phyloP scores from a whole-genome alignment of 208 protist genomes.

The Strigomonas galati region DNA sequence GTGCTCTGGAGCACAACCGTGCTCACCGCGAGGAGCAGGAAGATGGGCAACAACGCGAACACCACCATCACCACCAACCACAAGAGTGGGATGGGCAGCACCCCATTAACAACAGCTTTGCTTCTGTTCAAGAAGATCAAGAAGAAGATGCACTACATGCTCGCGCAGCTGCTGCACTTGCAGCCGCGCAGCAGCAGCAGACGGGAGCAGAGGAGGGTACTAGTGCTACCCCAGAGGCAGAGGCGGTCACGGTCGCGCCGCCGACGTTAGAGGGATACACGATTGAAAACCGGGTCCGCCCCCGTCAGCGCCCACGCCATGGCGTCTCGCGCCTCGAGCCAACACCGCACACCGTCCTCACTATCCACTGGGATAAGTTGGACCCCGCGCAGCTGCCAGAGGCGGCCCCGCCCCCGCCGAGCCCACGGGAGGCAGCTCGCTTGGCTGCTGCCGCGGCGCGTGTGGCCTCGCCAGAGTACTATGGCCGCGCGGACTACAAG shows the following conservation, averaged over 20 bases:
- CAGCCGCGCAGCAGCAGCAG: too few species aligned
- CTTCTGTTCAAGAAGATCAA: too few species aligned
- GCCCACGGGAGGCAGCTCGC: conserved; percentile 15
- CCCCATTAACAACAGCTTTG: too few species aligned
- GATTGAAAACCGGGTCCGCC: conserved; percentile 29
- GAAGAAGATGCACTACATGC: too few species aligned
- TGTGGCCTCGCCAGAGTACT: conserved; percentile 27
- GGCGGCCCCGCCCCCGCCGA: conserved; percentile 31
- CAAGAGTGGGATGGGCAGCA: too few species aligned
- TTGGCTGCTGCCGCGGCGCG: conserved; percentile 20
- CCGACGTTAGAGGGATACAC: background rate
- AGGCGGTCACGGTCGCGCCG: conserved; percentile 9
- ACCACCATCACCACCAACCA: too few species aligned
- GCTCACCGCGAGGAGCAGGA: background rate
- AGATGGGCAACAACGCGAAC: too few species aligned
- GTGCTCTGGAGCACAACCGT: too few species aligned
- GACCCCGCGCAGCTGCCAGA: conserved; percentile 15
- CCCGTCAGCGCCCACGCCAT: conserved; percentile 19
- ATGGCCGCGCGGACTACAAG: conserved; percentile 20
- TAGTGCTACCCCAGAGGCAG: background rate
- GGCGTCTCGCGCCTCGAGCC: conserved; percentile 17
- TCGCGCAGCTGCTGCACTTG: too few species aligned
- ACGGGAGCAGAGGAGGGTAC: too few species aligned
- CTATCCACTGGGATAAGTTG: conserved; percentile 19
- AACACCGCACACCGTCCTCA: conserved; percentile 12